Evolutionary conservation across 2,329 filamentous ascomycete species (phyloP), one percentile per base, ranked within the genome.

Genomic region (Pochonia chlamydosporia): DNA sequence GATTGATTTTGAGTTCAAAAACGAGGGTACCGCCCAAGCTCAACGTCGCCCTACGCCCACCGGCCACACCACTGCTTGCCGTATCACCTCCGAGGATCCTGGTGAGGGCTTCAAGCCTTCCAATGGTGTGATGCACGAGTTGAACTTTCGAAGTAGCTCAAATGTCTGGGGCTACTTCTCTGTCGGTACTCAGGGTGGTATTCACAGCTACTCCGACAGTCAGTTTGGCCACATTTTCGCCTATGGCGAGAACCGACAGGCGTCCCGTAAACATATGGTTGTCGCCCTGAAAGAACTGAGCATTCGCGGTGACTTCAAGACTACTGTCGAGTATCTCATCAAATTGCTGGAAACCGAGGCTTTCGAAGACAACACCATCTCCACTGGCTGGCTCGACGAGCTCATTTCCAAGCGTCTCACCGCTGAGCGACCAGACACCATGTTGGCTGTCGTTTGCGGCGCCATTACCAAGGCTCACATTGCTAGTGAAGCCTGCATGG

Each of bases 161-260:
- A 99, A 99, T 59, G 93, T 97, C 48, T 99, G 93, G 93, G 93
- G 93, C 78, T 99, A 99, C 73, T 99, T 99, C 82, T 99, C 93
- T 45, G 93, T 99, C 67, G 89, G 91, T 74, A 93, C 91, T 9
- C 85, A 90, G 47, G 92, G 91, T 73, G 91, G 91, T 70, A 99
- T 99, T 56, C 93, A 99, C 81, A 96, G 89, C 70, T 99, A 96
- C 79, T 97, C 93, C 7, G 93, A 99, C 74, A 95, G 88, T 63
- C 93, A 99, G 65, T 99, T 99, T 60, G 93, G 93, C 71, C 93
- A 99, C 72, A 99, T 99, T 59, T 99, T 99, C 69, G 95, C 93
- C 44, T 99, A 97, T 60, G 93, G 93, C 52, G 93, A 99, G 78
- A 99, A 95, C 75, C 85, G 93, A 67, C 86, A 90, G 43, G 91